Conservation (phyloP, 2,329 filamentous ascomycete species). For the Nemania sp. region DNA sequence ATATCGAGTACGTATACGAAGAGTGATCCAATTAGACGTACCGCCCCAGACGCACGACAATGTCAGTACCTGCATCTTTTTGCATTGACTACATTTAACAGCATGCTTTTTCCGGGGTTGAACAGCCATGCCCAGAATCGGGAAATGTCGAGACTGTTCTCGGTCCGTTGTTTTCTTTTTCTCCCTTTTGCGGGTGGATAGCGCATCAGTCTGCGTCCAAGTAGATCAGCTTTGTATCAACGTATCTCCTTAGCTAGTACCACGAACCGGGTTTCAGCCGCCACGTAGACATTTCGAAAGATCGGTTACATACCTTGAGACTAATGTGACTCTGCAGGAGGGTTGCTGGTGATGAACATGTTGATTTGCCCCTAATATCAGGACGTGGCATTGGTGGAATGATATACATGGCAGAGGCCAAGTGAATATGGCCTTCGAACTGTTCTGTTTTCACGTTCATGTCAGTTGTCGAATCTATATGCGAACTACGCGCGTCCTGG, state of each 20-base stretch:
- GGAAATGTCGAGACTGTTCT: conserved; percentile 9
- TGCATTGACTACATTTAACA: background rate
- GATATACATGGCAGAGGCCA: background rate
- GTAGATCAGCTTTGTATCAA: background rate
- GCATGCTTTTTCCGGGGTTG: conserved; percentile 4
- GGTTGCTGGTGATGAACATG: background rate
- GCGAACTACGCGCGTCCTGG: background rate
- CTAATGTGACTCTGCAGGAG: conserved; percentile 8
- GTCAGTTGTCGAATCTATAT: background rate
- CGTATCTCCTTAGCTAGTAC: conserved; percentile 3
- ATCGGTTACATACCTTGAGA: conserved; percentile 10
- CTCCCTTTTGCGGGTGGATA: background rate
- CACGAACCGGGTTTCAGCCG: conserved; percentile 15
- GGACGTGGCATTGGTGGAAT: background rate
- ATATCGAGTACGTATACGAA: conserved; percentile 16
- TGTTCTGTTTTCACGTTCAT: background rate
- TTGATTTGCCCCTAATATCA: conserved; percentile 1
- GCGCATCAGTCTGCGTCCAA: background rate
- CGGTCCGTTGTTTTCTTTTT: conserved; percentile 6
- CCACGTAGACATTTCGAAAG: background rate
- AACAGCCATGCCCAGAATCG: conserved; percentile 6
- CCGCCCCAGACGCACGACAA: conserved; percentile 1
- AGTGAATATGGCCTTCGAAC: background rate
- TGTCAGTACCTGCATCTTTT: background rate
- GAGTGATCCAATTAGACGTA: conserved; percentile 2